Evolutionary conservation across 2,329 filamentous ascomycete genomes (phyloP), one percentile per base, ranked within the genome.

Genomic region (Monosporascus cannonballus): DNA sequence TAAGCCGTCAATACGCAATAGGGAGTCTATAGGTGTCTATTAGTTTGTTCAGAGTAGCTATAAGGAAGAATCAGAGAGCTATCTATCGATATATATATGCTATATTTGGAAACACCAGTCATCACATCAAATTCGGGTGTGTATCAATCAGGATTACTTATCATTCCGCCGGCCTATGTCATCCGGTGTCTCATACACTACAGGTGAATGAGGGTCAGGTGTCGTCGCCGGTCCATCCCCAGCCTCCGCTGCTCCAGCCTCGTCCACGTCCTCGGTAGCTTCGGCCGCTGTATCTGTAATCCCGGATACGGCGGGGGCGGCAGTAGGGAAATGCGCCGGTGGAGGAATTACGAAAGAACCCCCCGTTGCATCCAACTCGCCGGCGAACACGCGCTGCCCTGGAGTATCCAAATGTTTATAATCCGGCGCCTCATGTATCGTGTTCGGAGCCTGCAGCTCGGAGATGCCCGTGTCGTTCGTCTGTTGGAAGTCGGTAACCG

Each of bases 291-390:
- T 24, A n/a, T 24, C 42, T 7, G 17, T 24, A 18, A 14, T 22
- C 20, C 20, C 20, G n/a, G 17, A 8, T 20, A 14, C 17, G 18
- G n/a, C 41, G 17, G 17, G n/a, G 15, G 22, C 36, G 22, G 22
- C 18, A 22, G 48, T 50, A 18, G 22, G 36, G 1, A 44, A 34
- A 18, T 44, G 50, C 14, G 42, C 38, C 15, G 36, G 20, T n/a
- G 41, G 44, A 8, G 50, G 50, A 37, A 51, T 11, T 17, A 47
- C 44, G 34, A 51, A 51, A 15, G 42, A 47, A 20, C 50, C 50
- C 4, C 50, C 50, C n/a, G 50, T 51, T 9, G 50, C 50, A 38
- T 51, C 50, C 42, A 51, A 46, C 27, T 51, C 50, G 50, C 42
- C 39, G 24, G 48, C 42, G 22, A 48, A 51, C 30, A 22, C 42